Evolutionary conservation across 2,329 filamentous ascomycete genomes (phyloP).

Genomic region (Cercospora beticola): DNA sequence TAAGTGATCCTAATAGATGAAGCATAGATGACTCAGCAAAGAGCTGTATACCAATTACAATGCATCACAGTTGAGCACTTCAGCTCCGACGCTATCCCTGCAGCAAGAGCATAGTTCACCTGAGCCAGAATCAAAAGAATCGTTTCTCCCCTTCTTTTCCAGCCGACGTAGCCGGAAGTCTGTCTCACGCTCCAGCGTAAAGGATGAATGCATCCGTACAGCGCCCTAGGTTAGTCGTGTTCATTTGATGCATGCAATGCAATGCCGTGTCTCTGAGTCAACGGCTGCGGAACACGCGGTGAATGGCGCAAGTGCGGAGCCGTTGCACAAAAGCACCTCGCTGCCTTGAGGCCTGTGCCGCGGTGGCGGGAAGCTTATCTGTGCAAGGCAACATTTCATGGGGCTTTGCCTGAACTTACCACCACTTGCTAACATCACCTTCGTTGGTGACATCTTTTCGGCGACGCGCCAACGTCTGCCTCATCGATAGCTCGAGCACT

Average conservation of each 20-base stretch:
- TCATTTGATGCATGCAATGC: not conserved
- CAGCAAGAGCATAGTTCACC: not conserved
- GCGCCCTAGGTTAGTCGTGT: not conserved
- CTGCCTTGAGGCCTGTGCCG: slow-evolving; percentile 13
- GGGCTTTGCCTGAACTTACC: not conserved
- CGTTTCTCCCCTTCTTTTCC: not conserved
- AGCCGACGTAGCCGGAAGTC: not conserved
- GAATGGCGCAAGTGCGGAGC: not conserved
- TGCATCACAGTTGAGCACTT: not conserved
- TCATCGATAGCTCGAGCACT: not conserved
- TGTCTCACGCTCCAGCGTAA: not conserved
- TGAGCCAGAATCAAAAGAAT: not conserved
- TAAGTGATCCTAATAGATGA: not conserved
- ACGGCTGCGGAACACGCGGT: not conserved
- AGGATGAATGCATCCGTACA: not conserved
- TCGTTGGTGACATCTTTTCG: not conserved
- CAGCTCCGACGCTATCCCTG: not conserved
- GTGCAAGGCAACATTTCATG: not conserved
- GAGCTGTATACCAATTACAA: not conserved
- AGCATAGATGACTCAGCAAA: not conserved
- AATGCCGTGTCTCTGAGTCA: not conserved
- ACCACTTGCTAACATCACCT: slow-evolving; percentile 3
- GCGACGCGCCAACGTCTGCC: slow-evolving; percentile 6
- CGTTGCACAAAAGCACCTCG: not conserved
- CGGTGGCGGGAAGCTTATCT: slow-evolving; percentile 9